Base-by-base conservation (phyloP, 257 asterid genomes). In the Capsicum baccatum region DNA sequence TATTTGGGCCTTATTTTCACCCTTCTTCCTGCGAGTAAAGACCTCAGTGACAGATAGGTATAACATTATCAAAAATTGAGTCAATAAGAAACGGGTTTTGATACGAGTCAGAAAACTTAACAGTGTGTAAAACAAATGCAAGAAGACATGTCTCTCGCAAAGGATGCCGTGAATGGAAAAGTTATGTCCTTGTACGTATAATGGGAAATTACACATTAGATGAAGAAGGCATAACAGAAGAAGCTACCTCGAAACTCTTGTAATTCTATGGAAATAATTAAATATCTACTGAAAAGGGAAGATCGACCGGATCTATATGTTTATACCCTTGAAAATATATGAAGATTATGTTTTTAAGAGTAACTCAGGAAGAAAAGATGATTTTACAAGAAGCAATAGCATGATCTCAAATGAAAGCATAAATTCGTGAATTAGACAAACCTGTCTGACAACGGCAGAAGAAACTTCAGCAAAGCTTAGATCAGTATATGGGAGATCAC, bases 391-490 rank as follows among this genome's bases (percentile, higher is more conserved):
- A 62, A 9, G 69, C 39, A 62, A 62, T 3, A 62, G 2, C 69
- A 19, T 60, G 13, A 13, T 60, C 13, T 60, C 16, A 10, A 9
- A 74, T 52, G 44, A 62, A 6, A 8, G 68, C 68, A 37, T 2
- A n/a, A 63, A 37, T 6, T 12, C 44, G 12, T 10, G 17, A 37
- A 59, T 56, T 8, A 81, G 62, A 68, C 84, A 86, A 79, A 96
- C 99, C 91, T 94, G 99, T 85, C 96, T 89, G 85, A 96, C 99
- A 17, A 96, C 98, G 13, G 97, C 96, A 58, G 98, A 94, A n/a
- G 98, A 94, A 80, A 94, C 97, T 83, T 94, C 97, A 37, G 98
- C 98, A 59, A 96, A 96, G 84, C 99, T 96, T 21, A 91, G 97
- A 87, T 96, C 92, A 0, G 91, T 66, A 76, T 94, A 96, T 11